Percentiles rank a stretch among this genome's conserved stretches.
Evolutionary conservation across 23 red algal species (phyloP).

Genomic region (Gracilaria gracilis): DNA sequence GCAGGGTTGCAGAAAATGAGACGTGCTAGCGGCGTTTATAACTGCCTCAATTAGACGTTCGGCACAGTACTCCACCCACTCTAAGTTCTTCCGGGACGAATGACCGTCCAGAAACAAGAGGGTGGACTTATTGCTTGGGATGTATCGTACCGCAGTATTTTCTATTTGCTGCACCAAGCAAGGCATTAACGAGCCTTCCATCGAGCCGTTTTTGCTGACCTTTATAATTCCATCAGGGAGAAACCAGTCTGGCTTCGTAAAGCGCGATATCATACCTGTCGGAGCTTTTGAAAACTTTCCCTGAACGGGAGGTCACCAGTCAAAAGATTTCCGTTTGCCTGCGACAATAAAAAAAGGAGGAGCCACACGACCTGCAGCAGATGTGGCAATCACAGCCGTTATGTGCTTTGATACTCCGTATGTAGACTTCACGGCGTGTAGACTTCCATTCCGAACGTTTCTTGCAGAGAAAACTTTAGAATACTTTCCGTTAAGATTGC

Average conservation of each 20-base stretch:
- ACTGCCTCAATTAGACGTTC: neutral
- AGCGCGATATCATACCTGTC: neutral
- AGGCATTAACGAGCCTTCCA: conserved; percentile 12
- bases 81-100: conserved; percentile 18
- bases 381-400: conserved; percentile 29
- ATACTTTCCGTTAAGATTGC: neutral
- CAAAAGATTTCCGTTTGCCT: conserved; percentile 9
- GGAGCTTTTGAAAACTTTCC: neutral
- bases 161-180: conserved; percentile 35
- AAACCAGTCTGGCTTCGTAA: conserved; percentile 32
- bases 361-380: conserved; percentile 6
- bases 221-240: neutral
- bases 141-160: neutral
- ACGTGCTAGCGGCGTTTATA: neutral
- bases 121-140: neutral
- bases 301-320: neutral
- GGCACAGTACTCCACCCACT: conserved; percentile 38
- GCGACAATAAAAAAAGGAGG: conserved; percentile 50
- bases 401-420: conserved; percentile 23
- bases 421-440: neutral
- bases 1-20: conserved; percentile 46
- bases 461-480: conserved; percentile 16
- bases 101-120: conserved; percentile 33
- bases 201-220: neutral
- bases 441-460: neutral